A percentile compares a stretch with the other conserved stretches of the same genome.
These are phyloP conservation scores for Brettanomyces naardenensis DNA, from an alignment of 805 yeast species.

Conservation along the genomic window DNA sequence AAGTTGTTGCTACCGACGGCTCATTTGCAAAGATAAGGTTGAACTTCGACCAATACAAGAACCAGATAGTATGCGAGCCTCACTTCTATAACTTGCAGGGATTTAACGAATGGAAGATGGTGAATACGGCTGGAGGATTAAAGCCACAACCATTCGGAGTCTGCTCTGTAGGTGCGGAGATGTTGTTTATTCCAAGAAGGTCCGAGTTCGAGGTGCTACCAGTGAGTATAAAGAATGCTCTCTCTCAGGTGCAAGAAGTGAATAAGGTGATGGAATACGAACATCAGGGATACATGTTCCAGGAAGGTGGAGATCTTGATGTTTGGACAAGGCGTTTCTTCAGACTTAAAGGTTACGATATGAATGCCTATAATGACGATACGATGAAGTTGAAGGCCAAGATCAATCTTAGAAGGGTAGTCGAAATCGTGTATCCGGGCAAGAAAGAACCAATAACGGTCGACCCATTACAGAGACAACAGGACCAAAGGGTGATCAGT, in stretches of 20 bases:
- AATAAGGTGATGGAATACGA: constrained; percentile 18
- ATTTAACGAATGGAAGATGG: constrained; percentile 74
- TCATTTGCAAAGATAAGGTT: constrained; percentile 79
- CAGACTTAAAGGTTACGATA: constrained; percentile 59
- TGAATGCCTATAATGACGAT: constrained; percentile 70
- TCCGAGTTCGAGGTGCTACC: constrained; percentile 59
- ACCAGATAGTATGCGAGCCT: constrained; percentile 45
- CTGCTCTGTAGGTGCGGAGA: constrained; percentile 59
- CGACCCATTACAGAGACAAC: constrained; percentile 8
- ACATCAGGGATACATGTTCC: constrained; percentile 69
- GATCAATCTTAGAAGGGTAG: constrained; percentile 66
- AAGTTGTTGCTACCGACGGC: constrained; percentile 73
- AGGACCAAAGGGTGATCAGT: constrained; percentile 48
- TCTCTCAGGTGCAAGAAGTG: constrained; percentile 32
- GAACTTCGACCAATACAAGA: constrained; percentile 50
- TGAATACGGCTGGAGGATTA: constrained; percentile 23
- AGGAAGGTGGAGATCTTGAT: constrained; percentile 87
- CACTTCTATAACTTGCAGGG: constrained; percentile 49
- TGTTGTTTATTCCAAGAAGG: constrained; percentile 62
- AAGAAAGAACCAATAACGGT: constrained; percentile 10
- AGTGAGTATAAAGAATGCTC: constrained; percentile 53
- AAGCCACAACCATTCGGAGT: constrained; percentile 45
- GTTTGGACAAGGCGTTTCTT: constrained; percentile 69
- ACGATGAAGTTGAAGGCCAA: constrained; percentile 64
- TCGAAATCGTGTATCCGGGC: constrained; percentile 39